phyloP scores from a whole-genome alignment of 2,329 filamentous ascomycete species.

The Colletotrichum lupini region DNA sequence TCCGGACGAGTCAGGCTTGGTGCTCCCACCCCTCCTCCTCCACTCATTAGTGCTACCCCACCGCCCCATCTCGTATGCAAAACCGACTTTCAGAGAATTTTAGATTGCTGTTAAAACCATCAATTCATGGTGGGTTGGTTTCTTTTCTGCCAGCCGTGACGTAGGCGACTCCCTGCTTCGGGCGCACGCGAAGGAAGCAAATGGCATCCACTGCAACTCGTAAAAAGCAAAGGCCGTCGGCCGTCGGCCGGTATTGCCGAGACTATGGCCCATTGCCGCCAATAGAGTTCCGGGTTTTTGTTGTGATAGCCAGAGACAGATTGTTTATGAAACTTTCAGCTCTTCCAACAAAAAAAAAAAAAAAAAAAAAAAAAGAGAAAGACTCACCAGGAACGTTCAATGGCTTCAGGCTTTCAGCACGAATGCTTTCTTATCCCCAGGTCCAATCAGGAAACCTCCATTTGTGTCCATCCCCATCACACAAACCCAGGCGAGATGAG shows the following conservation, averaged over 20 bases:
- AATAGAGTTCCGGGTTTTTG: not conserved
- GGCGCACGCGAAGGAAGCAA: slow-evolving; percentile 17
- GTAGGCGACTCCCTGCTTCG: slow-evolving; percentile 19
- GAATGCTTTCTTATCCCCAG: not conserved
- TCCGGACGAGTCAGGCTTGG: slow-evolving; percentile 25
- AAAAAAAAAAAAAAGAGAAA: not conserved
- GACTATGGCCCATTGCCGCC: not conserved
- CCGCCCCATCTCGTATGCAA: slow-evolving; percentile 35
- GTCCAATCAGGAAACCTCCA: slow-evolving; percentile 9
- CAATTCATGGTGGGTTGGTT: slow-evolving; percentile 2
- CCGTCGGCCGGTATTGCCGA: slow-evolving; percentile 9
- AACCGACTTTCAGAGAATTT: slow-evolving; percentile 24
- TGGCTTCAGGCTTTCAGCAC: not conserved
- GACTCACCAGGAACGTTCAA: not conserved
- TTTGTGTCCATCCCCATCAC: not conserved
- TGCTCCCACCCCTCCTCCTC: slow-evolving; percentile 8
- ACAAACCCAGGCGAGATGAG: not conserved
- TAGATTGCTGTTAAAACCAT: slow-evolving; percentile 29
- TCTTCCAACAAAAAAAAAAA: not conserved
- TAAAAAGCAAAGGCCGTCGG: slow-evolving; percentile 2
- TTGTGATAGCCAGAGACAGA: not conserved
- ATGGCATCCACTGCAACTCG: slow-evolving; percentile 8
- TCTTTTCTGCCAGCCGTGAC: slow-evolving; percentile 3
- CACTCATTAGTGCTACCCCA: slow-evolving; percentile 17
- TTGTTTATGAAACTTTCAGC: not conserved